Conservation (phyloP, 2,329 filamentous ascomycete genomes). For the Trichoderma sp. region DNA sequence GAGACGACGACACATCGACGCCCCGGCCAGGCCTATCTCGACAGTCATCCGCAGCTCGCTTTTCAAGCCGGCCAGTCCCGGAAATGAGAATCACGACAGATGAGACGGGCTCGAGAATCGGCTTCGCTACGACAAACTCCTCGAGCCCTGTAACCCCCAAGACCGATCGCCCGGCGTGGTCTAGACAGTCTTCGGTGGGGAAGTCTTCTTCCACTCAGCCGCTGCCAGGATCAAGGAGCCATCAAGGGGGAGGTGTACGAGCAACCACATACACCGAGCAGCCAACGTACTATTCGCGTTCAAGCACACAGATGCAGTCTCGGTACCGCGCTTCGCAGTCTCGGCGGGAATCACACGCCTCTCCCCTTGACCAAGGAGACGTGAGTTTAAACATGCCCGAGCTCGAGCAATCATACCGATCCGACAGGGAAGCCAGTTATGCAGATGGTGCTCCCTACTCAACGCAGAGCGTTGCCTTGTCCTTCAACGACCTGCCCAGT, state of each 20-base stretch:
- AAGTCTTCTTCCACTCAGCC: slow-evolving; percentile 68
- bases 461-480: slow-evolving; percentile 67
- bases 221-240: slow-evolving; percentile 61
- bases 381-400: slow-evolving; percentile 49
- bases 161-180: slow-evolving; percentile 44
- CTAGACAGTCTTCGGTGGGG: slow-evolving; percentile 52
- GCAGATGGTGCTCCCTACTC: slow-evolving; percentile 50
- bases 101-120: slow-evolving; percentile 64
- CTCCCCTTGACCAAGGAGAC: slow-evolving; percentile 40
- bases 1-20: slow-evolving; percentile 34
- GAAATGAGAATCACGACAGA: slow-evolving; percentile 67
- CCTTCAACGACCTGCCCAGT: slow-evolving; percentile 84
- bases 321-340: slow-evolving; percentile 43
- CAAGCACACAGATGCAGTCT: slow-evolving; percentile 36
- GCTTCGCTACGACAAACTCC: slow-evolving; percentile 59
- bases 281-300: slow-evolving; percentile 32
- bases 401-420: slow-evolving; percentile 46
- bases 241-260: slow-evolving; percentile 57
- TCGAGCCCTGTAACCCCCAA: slow-evolving; percentile 35
- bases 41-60: slow-evolving; percentile 60
- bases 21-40: slow-evolving; percentile 53
- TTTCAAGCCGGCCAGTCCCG: slow-evolving; percentile 73
- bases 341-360: slow-evolving; percentile 43
- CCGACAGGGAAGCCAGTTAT: slow-evolving; percentile 33
- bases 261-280: slow-evolving; percentile 65